Percentiles rank a stretch among this genome's conserved stretches.
These are phyloP conservation scores for Penicillium janthinellum DNA, from an alignment of 2,329 filamentous ascomycete genomes.

Conservation along the genomic window DNA sequence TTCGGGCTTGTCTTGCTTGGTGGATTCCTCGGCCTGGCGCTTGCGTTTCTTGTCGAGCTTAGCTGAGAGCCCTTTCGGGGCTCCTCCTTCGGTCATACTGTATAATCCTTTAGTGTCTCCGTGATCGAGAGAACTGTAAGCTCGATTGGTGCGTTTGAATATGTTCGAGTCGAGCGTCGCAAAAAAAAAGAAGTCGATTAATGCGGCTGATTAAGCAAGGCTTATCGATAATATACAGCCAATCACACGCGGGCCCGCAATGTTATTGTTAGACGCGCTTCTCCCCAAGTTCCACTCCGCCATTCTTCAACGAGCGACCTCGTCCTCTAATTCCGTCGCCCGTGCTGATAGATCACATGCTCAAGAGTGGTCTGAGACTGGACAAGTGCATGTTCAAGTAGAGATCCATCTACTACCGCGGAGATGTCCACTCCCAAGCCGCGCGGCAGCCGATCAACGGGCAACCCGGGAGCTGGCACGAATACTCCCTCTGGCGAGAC, in stretches of 20 bases:
- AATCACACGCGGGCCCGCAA: constrained; percentile 22
- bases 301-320: neutral
- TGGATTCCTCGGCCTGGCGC: constrained; percentile 38
- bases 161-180: constrained; percentile 13
- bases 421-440: constrained; percentile 36
- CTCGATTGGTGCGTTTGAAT: constrained; percentile 8
- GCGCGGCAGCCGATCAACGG: constrained; percentile 31
- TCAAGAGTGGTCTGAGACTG: neutral
- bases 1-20: constrained; percentile 30
- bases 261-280: constrained; percentile 25
- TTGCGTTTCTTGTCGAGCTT: constrained; percentile 46
- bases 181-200: constrained; percentile 19
- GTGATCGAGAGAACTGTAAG: neutral
- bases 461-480: constrained; percentile 22
- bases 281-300: constrained; percentile 12
- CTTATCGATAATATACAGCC: constrained; percentile 38
- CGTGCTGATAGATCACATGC: neutral
- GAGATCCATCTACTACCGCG: neutral
- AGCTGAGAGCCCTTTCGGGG: constrained; percentile 32
- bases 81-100: constrained; percentile 25
- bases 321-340: neutral
- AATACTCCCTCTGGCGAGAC: constrained; percentile 34
- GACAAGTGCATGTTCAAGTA: neutral
- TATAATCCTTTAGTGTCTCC: neutral
- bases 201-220: constrained; percentile 31